phyloP scores from a whole-genome alignment of 441 rosid genomes.

The Euphorbia corollata region DNA sequence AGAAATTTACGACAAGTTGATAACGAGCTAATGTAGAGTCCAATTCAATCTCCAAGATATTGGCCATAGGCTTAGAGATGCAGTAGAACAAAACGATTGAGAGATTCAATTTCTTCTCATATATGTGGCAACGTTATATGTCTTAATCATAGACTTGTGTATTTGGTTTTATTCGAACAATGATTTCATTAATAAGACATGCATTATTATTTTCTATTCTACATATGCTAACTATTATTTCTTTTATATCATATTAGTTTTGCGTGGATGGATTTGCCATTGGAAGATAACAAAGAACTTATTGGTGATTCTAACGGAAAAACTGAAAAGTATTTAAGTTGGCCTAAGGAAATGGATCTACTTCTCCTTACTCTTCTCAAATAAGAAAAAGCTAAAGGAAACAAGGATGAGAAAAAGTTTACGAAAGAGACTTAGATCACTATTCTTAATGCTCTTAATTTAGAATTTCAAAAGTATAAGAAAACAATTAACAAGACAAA shows the following conservation, averaged over 20 bases:
- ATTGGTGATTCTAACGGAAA: not conserved
- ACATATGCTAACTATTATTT: too few species aligned
- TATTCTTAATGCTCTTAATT: not conserved
- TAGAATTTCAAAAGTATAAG: not conserved
- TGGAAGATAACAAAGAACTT: not conserved
- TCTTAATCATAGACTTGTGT: not conserved
- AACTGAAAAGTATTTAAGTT: not conserved
- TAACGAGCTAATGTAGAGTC: not conserved
- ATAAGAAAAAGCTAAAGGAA: not conserved
- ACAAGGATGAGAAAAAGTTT: not conserved
- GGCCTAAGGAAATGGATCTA: not conserved
- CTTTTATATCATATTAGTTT: too few species aligned
- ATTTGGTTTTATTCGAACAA: not conserved
- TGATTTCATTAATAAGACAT: not conserved
- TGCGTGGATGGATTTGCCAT: not conserved
- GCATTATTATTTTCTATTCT: too few species aligned
- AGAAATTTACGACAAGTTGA: not conserved
- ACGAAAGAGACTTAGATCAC: too few species aligned
- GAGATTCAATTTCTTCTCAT: not conserved
- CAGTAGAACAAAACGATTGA: not conserved
- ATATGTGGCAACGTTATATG: not conserved
- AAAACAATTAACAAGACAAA: slow-evolving; percentile 2
- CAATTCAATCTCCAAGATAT: too few species aligned
- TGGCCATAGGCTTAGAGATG: not conserved
- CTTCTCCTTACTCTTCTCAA: not conserved